Conservation (phyloP, 1,284 basidiomycete species). For the Mycosarcoma mackinlayi region DNA sequence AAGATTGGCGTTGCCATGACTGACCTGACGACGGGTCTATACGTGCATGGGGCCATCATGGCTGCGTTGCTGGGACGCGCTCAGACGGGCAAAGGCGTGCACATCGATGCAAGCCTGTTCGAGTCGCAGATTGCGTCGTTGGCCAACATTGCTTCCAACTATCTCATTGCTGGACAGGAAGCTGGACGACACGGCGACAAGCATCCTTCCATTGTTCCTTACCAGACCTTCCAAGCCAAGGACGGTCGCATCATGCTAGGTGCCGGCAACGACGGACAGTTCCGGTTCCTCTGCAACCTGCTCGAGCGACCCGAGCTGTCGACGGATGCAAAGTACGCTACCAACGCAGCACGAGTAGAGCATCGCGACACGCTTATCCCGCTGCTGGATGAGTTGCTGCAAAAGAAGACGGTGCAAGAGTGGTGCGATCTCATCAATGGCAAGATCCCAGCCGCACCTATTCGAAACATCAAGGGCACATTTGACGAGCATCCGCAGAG, state of each 20-base stretch:
- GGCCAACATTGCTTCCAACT: constrained; percentile 93
- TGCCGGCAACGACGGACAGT: constrained; percentile 89
- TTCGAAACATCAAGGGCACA: constrained; percentile 89
- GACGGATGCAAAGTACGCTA: constrained; percentile 27
- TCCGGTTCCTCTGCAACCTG: constrained; percentile 66
- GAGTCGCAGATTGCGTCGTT: constrained; percentile 82
- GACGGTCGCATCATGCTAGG: constrained; percentile 73
- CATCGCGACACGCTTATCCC: constrained; percentile 80
- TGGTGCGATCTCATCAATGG: constrained; percentile 58
- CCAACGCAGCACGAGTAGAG: constrained; percentile 79
- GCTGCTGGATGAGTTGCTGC: constrained; percentile 75
- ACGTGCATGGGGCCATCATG: constrained; percentile 91
- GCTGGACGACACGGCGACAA: constrained; percentile 89
- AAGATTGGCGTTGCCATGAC: constrained; percentile 83
- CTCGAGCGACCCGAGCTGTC: constrained; percentile 41
- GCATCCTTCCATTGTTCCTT: constrained; percentile 73
- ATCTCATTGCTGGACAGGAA: constrained; percentile 86
- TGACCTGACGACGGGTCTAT: constrained; percentile 91
- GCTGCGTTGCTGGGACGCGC: constrained; percentile 84
- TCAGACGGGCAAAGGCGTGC: constrained; percentile 86
- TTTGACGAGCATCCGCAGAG: constrained; percentile 88
- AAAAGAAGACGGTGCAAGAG: constrained; percentile 41
- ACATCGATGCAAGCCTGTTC: constrained; percentile 85
- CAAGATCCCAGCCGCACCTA: constrained; percentile 69
- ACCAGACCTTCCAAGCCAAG: constrained; percentile 53